Evolutionary conservation across 1,284 basidiomycete species (phyloP).

Genomic region (Exobasidium cylindrosporum): DNA sequence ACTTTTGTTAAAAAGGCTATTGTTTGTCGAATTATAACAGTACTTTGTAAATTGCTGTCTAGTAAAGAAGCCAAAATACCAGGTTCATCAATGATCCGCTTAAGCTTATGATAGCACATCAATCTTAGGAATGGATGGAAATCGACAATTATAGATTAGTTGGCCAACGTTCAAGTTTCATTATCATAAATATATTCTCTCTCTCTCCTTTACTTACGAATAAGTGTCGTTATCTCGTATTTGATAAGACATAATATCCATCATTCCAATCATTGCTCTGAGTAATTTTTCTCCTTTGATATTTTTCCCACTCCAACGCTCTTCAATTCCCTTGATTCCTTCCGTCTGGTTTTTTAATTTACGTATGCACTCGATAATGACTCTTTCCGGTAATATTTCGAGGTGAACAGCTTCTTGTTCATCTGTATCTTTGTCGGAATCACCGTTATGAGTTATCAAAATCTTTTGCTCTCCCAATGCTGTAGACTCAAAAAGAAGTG

Average conservation of each 20-base stretch:
- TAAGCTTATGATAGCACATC: not conserved
- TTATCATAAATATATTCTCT: no score
- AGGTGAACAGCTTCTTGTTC: not conserved
- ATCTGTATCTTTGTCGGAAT: not conserved
- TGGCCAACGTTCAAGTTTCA: no score
- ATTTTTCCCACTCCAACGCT: not conserved
- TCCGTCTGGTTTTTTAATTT: not conserved
- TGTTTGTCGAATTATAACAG: not conserved
- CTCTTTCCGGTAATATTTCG: not conserved
- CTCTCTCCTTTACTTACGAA: not conserved
- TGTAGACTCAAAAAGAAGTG: not conserved
- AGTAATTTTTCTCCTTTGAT: not conserved
- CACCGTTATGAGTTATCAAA: not conserved
- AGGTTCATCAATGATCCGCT: conserved; percentile 9
- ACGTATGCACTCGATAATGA: not conserved
- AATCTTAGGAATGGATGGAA: no score
- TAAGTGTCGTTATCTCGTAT: not conserved
- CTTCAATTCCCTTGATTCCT: not conserved
- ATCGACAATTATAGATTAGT: no score
- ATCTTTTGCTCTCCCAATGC: no score
- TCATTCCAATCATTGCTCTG: not conserved
- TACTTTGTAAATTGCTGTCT: not conserved
- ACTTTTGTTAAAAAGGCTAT: conserved; percentile 10
- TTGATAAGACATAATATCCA: not conserved
- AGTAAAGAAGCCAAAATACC: conserved; percentile 12